These are phyloP conservation scores for Fusarium tricinctum DNA, from an alignment of 2,329 filamentous ascomycete genomes.

Conservation along the genomic window DNA sequence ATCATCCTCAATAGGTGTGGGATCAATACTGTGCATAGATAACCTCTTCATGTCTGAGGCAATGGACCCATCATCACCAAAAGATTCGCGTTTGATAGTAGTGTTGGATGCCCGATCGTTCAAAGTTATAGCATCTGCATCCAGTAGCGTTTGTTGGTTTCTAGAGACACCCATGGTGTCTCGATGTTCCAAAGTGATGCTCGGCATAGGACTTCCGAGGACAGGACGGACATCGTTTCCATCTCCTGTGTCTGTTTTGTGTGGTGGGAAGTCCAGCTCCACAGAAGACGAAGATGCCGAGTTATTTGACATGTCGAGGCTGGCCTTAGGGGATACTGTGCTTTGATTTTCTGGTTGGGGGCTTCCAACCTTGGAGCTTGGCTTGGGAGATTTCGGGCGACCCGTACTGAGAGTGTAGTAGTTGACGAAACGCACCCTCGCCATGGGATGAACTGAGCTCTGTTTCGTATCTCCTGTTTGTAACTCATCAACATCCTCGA, in stretches of 20 bases:
- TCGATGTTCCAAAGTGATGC: constrained; percentile 42
- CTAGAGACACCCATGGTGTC: constrained; percentile 32
- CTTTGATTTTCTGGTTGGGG: constrained; percentile 13
- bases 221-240: constrained; percentile 6
- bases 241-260: constrained; percentile 8
- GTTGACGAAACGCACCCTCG: constrained; percentile 83
- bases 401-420: constrained; percentile 92
- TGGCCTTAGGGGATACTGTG: constrained; percentile 4
- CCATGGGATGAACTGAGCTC: constrained; percentile 48
- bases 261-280: constrained; percentile 14
- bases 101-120: constrained; percentile 1
- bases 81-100: constrained; percentile 1
- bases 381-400: constrained; percentile 65
- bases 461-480: constrained; percentile 44
- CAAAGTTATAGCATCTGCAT: constrained; percentile 11
- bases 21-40: constrained; percentile 57
- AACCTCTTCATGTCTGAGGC: constrained; percentile 36
- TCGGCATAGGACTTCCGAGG: constrained; percentile 30
- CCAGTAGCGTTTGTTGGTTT: constrained; percentile 36
- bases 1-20: constrained; percentile 55
- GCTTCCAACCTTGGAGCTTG: constrained; percentile 33
- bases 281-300: constrained; percentile 5
- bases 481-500: constrained; percentile 78
- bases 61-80: constrained; percentile 10
- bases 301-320: neutral